Evolutionary conservation across 2,329 filamentous ascomycete genomes (phyloP).

Genomic region (Claviceps pusilla): DNA sequence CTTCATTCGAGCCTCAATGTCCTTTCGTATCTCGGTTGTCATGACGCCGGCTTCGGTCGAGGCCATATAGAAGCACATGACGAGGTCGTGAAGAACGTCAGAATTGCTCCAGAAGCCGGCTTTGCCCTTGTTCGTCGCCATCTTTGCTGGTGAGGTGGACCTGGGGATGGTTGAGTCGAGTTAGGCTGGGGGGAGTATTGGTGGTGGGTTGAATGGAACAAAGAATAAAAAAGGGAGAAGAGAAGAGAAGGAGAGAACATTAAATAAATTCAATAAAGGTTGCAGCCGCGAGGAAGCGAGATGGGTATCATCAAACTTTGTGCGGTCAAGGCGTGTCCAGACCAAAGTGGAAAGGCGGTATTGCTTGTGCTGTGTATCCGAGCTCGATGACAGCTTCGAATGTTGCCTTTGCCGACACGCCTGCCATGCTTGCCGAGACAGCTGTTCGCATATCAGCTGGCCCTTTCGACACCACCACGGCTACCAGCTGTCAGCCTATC

Average conservation of each 20-base stretch:
- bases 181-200: neutral
- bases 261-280: no score
- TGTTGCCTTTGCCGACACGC: neutral
- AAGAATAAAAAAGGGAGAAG: neutral
- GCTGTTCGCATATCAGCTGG: neutral
- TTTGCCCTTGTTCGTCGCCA: neutral
- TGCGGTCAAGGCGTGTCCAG: neutral
- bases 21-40: slow-evolving; percentile 14
- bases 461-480: neutral
- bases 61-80: slow-evolving; percentile 18
- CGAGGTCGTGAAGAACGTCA: slow-evolving; percentile 20
- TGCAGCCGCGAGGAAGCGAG: no score
- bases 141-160: neutral
- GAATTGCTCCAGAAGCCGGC: slow-evolving; percentile 7
- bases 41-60: slow-evolving; percentile 15
- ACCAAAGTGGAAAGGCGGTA: neutral
- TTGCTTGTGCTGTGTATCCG: neutral
- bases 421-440: neutral
- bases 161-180: neutral
- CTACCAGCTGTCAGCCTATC: neutral
- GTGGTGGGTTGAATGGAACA: neutral
- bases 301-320: neutral
- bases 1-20: slow-evolving; percentile 20
- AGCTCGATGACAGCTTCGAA: neutral
- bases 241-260: no score